Evolutionary conservation across 495 filamentous ascomycete genomes (phyloP).

Genomic region (Clohesyomyces aquaticus): DNA sequence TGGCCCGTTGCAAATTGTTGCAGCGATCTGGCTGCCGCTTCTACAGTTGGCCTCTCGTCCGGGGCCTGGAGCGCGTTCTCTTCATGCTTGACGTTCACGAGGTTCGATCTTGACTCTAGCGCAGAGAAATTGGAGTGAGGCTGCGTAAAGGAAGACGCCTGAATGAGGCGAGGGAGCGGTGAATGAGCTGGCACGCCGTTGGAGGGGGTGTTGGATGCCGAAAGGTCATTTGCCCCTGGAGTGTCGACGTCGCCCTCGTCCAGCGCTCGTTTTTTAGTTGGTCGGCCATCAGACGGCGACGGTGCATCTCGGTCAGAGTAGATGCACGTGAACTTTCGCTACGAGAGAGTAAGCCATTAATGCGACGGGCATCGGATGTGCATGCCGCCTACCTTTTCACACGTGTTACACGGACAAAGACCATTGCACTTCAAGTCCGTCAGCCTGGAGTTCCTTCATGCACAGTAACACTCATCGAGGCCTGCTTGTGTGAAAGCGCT

Average conservation of each 20-base stretch:
- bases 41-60: constrained; percentile 25
- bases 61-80: constrained; percentile 3
- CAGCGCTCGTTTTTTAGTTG: constrained; percentile 26
- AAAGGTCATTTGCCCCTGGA: constrained; percentile 6
- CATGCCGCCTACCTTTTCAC: constrained; percentile 33
- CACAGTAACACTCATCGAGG: background rate
- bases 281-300: constrained; percentile 27
- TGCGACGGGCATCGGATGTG: background rate
- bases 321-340: constrained; percentile 39
- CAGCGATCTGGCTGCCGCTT: constrained; percentile 20
- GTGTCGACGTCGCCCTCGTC: constrained; percentile 15
- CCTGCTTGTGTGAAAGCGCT: no score
- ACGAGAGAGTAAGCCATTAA: constrained; percentile 1
- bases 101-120: constrained; percentile 14
- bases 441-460: constrained; percentile 3
- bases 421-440: constrained; percentile 65
- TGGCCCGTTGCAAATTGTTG: constrained; percentile 21
- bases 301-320: constrained; percentile 36
- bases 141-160: background rate
- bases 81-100: constrained; percentile 21
- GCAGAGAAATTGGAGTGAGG: background rate
- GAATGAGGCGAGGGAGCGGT: background rate
- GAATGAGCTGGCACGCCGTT: constrained; percentile 17
- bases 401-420: constrained; percentile 69
- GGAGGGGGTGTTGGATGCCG: constrained; percentile 23